These are phyloP conservation scores for Lentinula boryana DNA, from an alignment of 768 basidiomycete species.

Conservation along the genomic window DNA sequence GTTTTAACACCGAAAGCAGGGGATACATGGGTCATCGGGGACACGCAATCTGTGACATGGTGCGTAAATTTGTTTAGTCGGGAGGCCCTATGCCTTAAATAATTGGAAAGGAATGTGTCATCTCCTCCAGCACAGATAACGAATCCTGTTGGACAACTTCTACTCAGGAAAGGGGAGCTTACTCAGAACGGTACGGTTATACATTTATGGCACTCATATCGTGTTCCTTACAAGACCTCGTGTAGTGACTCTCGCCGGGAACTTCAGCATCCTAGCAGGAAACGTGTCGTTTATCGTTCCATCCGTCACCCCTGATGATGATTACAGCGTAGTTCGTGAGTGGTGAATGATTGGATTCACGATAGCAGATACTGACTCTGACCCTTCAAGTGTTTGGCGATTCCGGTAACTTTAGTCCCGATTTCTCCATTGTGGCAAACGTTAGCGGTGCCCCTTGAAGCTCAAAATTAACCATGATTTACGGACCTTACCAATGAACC, in stretches of 20 bases:
- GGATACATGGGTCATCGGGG: neutral
- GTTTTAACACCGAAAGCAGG: neutral
- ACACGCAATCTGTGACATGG: neutral
- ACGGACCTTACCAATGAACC: neutral
- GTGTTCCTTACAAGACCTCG: neutral
- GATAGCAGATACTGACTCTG: neutral
- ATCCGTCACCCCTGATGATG: slow-evolving; percentile 7
- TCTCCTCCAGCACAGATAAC: slow-evolving; percentile 7
- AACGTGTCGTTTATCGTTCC: slow-evolving; percentile 3
- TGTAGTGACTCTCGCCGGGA: slow-evolving; percentile 1
- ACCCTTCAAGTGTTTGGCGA: slow-evolving; percentile 1
- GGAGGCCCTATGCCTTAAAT: neutral
- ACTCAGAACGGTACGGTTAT: neutral
- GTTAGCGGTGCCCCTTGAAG: neutral
- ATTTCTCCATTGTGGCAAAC: neutral
- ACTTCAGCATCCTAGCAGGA: slow-evolving; percentile 2
- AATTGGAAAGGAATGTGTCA: neutral
- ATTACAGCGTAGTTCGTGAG: slow-evolving; percentile 1
- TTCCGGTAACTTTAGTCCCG: slow-evolving; percentile 1
- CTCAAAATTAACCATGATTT: neutral
- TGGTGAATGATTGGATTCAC: neutral
- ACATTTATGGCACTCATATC: neutral
- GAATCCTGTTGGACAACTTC: slow-evolving; percentile 5
- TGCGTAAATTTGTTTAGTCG: neutral
- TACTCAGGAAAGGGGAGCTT: slow-evolving; percentile 3